phyloP scores from a whole-genome alignment of 148 eudicot species.

The Rhododendron ferrugineum region DNA sequence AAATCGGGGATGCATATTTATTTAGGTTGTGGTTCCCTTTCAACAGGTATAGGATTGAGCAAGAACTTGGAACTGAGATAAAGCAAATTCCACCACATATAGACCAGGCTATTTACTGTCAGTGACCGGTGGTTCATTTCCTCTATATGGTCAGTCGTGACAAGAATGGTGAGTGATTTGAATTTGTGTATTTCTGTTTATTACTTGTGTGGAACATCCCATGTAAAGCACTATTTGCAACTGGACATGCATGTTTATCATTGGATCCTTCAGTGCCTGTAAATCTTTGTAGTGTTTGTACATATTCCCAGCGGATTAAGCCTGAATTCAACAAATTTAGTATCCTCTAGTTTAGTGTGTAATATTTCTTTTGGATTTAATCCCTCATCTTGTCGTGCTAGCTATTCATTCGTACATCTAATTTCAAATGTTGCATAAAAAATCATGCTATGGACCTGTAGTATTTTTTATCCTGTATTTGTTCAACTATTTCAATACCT shows the following conservation, averaged over 20 bases:
- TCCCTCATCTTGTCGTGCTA: not conserved
- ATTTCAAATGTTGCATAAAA: not conserved
- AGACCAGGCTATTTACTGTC: slow-evolving; percentile 84
- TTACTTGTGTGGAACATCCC: not conserved
- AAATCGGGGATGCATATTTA: not conserved
- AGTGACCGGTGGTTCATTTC: slow-evolving; percentile 21
- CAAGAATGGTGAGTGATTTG: slow-evolving; percentile 15
- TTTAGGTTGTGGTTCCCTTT: not conserved
- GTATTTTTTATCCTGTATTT: not conserved
- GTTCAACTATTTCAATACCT: not conserved
- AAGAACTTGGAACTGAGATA: slow-evolving; percentile 92
- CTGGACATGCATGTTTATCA: not conserved
- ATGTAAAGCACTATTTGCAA: not conserved
- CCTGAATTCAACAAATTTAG: not conserved
- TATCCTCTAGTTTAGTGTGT: not conserved
- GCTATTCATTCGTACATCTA: not conserved
- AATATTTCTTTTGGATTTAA: not conserved
- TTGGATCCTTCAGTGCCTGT: not conserved
- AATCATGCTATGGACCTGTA: not conserved
- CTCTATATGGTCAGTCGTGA: not conserved
- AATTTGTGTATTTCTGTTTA: not conserved
- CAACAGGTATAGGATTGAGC: slow-evolving; percentile 86
- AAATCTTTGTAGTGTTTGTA: not conserved
- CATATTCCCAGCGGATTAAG: not conserved
- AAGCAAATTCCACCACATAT: slow-evolving; percentile 93